Percentiles rank a stretch among this genome's conserved stretches.
phyloP scores from a whole-genome alignment of 2,329 filamentous ascomycete genomes.

The Cercospora nicotianae region DNA sequence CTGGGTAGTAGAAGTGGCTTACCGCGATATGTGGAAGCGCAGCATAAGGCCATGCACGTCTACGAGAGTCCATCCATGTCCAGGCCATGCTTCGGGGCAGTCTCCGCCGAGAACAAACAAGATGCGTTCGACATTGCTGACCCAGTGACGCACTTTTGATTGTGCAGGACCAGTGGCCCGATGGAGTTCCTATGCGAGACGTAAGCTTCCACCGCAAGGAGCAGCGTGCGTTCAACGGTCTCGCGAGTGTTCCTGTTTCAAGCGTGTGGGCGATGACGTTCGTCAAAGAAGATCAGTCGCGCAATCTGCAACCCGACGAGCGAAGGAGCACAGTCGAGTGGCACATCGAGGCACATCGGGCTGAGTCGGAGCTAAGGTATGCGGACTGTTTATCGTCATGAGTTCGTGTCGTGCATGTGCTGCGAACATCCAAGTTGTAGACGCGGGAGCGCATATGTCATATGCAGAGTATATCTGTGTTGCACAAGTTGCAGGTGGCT shows the following conservation, averaged over 20 bases:
- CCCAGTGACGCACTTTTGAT: not conserved
- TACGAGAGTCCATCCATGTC: not conserved
- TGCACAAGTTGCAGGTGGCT: slow-evolving; percentile 3
- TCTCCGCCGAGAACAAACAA: not conserved
- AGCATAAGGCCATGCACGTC: not conserved
- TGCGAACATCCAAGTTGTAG: not conserved
- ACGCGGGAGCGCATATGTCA: not conserved
- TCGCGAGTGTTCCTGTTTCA: not conserved
- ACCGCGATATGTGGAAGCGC: not conserved
- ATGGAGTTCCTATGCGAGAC: not conserved
- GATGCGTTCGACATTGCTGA: not conserved
- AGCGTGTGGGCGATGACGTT: not conserved
- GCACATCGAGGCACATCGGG: not conserved
- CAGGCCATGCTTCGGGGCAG: not conserved
- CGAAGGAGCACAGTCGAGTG: not conserved
- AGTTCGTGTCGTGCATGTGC: not conserved
- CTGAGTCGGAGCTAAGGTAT: not conserved
- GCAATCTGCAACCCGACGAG: not conserved
- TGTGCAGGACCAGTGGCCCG: not conserved
- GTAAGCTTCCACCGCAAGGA: not conserved
- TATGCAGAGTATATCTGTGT: not conserved
- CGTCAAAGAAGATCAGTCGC: not conserved
- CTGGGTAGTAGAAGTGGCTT: not conserved
- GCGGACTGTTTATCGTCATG: not conserved
- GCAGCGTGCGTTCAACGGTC: not conserved